Conservation (phyloP, 2,329 filamentous ascomycete genomes). For the Trichoderma sp. region DNA sequence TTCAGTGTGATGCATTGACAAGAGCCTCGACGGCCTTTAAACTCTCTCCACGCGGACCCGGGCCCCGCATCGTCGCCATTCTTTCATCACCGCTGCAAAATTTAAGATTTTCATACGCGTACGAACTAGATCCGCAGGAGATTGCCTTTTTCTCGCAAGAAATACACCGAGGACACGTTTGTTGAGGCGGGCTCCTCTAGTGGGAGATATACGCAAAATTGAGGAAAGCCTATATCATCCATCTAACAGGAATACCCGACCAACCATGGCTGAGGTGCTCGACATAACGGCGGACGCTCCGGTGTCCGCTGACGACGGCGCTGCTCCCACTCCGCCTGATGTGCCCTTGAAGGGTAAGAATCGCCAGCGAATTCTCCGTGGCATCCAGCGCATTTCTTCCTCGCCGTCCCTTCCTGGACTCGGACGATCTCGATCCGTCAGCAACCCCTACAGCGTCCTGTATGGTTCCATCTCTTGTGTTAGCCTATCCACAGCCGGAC, state of each 20-base stretch:
- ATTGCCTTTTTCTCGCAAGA: neutral
- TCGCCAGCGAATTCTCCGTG: conserved; percentile 66
- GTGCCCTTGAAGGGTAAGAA: conserved; percentile 56
- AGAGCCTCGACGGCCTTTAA: conserved; percentile 1
- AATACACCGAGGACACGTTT: neutral
- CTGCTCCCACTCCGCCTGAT: conserved; percentile 26
- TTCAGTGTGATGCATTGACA: conserved; percentile 1
- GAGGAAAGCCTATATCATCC: neutral
- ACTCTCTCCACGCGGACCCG: neutral
- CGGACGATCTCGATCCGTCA: conserved; percentile 62
- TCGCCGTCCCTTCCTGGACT: conserved; percentile 67
- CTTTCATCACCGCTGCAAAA: neutral
- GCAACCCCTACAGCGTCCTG: conserved; percentile 62
- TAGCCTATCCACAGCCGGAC: conserved; percentile 45
- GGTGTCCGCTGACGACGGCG: conserved; percentile 28
- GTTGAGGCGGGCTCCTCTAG: neutral
- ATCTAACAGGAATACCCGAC: neutral
- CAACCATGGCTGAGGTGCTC: conserved; percentile 13
- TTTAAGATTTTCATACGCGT: neutral
- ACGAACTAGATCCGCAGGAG: neutral
- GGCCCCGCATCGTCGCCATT: neutral
- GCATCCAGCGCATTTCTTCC: conserved; percentile 78
- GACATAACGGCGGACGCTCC: neutral
- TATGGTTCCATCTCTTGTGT: conserved; percentile 50
- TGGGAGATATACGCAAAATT: neutral